Base-by-base conservation (phyloP, 352 stramenopile species). In the Phytophthora podocarpi region DNA sequence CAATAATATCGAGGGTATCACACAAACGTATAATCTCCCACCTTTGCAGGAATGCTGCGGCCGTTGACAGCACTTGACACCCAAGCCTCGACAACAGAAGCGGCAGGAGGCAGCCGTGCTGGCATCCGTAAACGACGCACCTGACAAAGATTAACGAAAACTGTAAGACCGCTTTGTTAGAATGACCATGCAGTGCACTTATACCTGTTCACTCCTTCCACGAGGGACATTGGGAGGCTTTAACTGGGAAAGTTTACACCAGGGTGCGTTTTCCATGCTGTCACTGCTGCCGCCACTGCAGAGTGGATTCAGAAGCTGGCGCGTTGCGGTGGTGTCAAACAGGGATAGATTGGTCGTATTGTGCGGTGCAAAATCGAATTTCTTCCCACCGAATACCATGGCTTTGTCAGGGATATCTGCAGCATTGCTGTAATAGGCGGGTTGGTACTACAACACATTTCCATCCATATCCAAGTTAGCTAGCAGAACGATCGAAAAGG, bases 371-470 rank as follows among this genome's bases (percentile, higher is more conserved):
- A 95, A 91, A 18, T 78, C 58, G 36, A 90, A 90, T 30, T 87
- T 89, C 32, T 82, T 74, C 5, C 87, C 85, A 35, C 80, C 85
- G 67, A 92, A 96, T 5, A 93, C 52, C 43, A 94, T 72, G 2
- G 82, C 50, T 60, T 91, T 91, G 0, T 82, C 73, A 11, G 87
- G 85, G 15, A 92, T 87, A 58, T 96, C 83, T 4, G 58, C 47
- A 12, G 48, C 34, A 11, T 70, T 63, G 26, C 80, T 88, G 39
- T 89, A 96, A 51, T 75, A 83, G 1, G 79, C 83, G 23, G 58
- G 31, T 58, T 66, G 57, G 47, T 89, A 75, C 87, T 93, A 59
- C 21, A 63, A 27, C 3, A 30, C 2, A 16, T 18, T 21, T 35
- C 11, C 48, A 46, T 50, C n/a, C 10, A 18, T 9, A 47, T 31